These are phyloP conservation scores for Saccharomyces jurei DNA, from an alignment of 805 yeast genomes.

Conservation along the genomic window DNA sequence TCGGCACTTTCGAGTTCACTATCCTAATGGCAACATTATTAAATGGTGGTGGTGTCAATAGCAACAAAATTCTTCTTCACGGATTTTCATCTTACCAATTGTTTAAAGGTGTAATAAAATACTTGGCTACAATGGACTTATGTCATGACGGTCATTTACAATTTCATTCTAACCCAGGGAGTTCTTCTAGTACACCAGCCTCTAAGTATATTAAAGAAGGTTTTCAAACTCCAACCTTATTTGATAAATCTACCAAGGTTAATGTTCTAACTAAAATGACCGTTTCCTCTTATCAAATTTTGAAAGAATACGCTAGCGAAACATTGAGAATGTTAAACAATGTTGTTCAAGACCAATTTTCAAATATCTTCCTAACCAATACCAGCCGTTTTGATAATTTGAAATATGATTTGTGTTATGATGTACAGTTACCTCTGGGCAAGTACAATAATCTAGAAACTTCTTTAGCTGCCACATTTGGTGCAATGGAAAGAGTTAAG, in stretches of 20 bases:
- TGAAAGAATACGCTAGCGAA: constrained; percentile 59
- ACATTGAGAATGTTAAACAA: constrained; percentile 68
- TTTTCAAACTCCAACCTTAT: constrained; percentile 65
- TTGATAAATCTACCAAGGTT: constrained; percentile 67
- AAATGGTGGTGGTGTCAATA: constrained; percentile 72
- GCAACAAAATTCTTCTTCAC: constrained; percentile 67
- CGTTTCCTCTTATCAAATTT: constrained; percentile 49
- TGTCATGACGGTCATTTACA: constrained; percentile 55
- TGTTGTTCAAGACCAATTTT: constrained; percentile 76
- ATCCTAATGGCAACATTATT: constrained; percentile 71
- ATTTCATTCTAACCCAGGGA: constrained; percentile 40
- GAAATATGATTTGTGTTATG: constrained; percentile 53
- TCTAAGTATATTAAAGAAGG: constrained; percentile 43
- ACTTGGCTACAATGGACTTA: constrained; percentile 73
- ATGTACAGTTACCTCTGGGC: constrained; percentile 40
- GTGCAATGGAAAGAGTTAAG: constrained; percentile 64
- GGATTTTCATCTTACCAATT: constrained; percentile 92
- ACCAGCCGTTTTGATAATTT: constrained; percentile 42
- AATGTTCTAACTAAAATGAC: constrained; percentile 80
- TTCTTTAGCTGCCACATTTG: constrained; percentile 41
- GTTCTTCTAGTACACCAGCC: constrained; percentile 15
- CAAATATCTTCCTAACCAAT: constrained; percentile 61
- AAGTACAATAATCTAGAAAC: constrained; percentile 21
- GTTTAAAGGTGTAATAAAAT: constrained; percentile 80
- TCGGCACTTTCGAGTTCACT: constrained; percentile 88